Base-by-base conservation (phyloP, 2,329 filamentous ascomycete species). In the Xylariaceae sp. region DNA sequence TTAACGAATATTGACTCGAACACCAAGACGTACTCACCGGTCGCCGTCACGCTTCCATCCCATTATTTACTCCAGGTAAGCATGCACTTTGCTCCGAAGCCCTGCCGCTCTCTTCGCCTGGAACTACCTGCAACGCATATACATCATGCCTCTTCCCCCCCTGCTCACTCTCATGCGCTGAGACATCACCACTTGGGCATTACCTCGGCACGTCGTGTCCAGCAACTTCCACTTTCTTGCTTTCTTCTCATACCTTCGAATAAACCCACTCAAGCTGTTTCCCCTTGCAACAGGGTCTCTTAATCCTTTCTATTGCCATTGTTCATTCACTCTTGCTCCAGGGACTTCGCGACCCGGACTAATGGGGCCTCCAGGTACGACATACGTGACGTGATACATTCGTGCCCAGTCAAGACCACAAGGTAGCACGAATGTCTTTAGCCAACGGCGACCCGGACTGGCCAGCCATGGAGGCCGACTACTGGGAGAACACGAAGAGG, bases 401-500 rank as follows among this genome's bases (percentile, higher is more conserved):
- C 45, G 34, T 23, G 7, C 55, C 34, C 47, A 47, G 30, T 51
- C 30, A 44, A 60, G 58, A 57, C 55, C 58, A 53, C 37, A 53
- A 58, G 48, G 50, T 17, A 55, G 48, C 61, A 53, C 41, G 39
- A 30, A 70, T 71, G 69, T 66, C 68, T 35, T 61, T 61, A 15
- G 62, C 65, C 52, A 63, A 62, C 49, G 65, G 65, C n/a, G 57
- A 55, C 30, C 51, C 61, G 53, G 65, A 70, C 47, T 67, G 60
- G 64, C 58, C 61, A n/a, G 64, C 61, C n/a, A 61, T 67, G 57
- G 64, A 68, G 48, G 64, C 59, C n/a, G 57, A 56, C 5, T 65
- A 67, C 53, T 68, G 66, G 66, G 63, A 68, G 23, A 63, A 48
- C n/a, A 66, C 61, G 18, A 65, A 59, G 47, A 53, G 52, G 6